Evolutionary conservation across 768 basidiomycete genomes (phyloP).

Genomic region (Lyophyllum shimeji): DNA sequence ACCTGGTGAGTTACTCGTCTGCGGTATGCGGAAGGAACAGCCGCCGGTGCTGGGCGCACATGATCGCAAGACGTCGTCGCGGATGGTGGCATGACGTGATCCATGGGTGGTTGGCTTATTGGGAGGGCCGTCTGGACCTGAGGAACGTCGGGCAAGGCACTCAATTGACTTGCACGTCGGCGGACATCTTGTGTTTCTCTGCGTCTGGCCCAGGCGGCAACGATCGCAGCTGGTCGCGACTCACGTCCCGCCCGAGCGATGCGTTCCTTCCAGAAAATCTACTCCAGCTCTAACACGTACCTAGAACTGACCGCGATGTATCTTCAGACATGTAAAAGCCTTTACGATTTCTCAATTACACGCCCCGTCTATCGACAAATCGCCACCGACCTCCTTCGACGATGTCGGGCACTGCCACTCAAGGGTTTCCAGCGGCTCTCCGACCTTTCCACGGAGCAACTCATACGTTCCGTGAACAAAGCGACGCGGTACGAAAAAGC

Average conservation of each 20-base stretch:
- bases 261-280: not conserved
- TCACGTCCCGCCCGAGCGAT: not conserved
- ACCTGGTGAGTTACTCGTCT: constrained; percentile 46
- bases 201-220: not conserved
- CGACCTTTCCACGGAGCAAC: constrained; percentile 61
- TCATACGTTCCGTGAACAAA: constrained; percentile 62
- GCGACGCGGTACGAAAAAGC: constrained; percentile 60
- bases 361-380: constrained; percentile 69
- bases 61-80: not conserved
- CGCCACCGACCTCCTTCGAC: constrained; percentile 57
- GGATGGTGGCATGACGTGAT: not conserved
- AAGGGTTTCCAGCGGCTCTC: constrained; percentile 68
- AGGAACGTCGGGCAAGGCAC: not conserved
- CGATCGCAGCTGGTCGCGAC: too few species aligned
- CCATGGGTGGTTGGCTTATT: not conserved
- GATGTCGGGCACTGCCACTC: constrained; percentile 68
- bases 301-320: constrained; percentile 6
- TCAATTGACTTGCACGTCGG: not conserved
- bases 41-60: not conserved
- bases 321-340: constrained; percentile 59
- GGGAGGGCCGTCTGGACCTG: not conserved
- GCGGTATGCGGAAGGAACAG: not conserved
- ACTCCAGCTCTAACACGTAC: not conserved
- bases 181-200: not conserved
- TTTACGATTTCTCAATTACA: constrained; percentile 61